These are phyloP conservation scores for Paramecium sexaurelia DNA, from an alignment of 73 alveolate genomes.

Conservation along the genomic window DNA sequence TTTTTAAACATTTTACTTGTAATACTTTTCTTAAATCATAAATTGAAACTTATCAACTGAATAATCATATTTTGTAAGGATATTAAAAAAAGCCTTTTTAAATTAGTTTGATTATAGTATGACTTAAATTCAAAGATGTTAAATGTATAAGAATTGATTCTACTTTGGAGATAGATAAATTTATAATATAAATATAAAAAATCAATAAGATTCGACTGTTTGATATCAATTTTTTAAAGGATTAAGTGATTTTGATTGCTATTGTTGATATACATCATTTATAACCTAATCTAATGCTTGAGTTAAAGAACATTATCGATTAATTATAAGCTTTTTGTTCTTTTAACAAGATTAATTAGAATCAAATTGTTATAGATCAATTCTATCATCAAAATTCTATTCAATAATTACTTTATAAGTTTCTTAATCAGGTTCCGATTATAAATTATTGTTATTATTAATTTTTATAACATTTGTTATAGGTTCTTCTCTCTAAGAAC, in stretches of 20 bases:
- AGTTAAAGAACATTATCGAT: not conserved
- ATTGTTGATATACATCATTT: not conserved
- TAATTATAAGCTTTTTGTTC: not conserved
- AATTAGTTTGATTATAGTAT: not conserved
- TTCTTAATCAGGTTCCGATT: not conserved
- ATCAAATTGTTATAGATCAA: not conserved
- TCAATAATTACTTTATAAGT: not conserved
- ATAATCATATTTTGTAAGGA: not conserved
- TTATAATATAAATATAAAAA: not conserved
- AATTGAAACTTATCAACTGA: not conserved
- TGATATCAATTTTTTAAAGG: not conserved
- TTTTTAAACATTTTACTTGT: too few species aligned
- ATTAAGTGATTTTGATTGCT: constrained; percentile 5
- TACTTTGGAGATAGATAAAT: too few species aligned
- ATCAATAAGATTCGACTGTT: not conserved
- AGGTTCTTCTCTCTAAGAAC: not conserved
- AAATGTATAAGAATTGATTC: constrained; percentile 54
- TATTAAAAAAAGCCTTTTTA: not conserved
- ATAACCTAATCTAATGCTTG: not conserved
- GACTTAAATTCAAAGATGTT: not conserved
- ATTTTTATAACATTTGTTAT: not conserved
- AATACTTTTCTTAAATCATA: too few species aligned
- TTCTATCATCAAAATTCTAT: constrained; percentile 9
- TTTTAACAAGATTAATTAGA: not conserved
- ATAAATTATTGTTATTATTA: not conserved